These are phyloP conservation scores for Silene noctiflora DNA, from an alignment of 179 eudicot species.

Conservation along the genomic window DNA sequence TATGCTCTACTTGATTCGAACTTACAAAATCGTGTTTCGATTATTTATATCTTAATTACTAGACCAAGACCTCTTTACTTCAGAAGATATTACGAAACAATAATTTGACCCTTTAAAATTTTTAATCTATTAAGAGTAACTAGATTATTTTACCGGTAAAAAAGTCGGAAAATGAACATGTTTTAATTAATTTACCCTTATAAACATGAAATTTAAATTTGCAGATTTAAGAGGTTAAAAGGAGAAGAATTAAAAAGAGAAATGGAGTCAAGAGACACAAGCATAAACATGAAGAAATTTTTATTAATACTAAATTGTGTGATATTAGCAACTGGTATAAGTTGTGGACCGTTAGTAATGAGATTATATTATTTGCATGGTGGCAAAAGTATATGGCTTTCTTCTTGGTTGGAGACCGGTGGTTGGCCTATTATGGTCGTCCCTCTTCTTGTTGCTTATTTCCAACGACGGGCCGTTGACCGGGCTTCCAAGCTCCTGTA, in stretches of 20 bases:
- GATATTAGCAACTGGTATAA: slow-evolving; percentile 39
- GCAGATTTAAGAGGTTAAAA: slow-evolving; percentile 21
- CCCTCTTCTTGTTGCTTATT: slow-evolving; percentile 37
- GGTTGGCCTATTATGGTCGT: slow-evolving; percentile 72
- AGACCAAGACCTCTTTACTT: too few relatives aligned
- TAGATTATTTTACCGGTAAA: too few relatives aligned
- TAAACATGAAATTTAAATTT: slow-evolving; percentile 7
- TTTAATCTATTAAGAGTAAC: too few relatives aligned
- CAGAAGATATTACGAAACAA: too few relatives aligned
- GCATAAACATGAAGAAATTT: slow-evolving; percentile 16
- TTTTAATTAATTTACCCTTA: slow-evolving; percentile 1
- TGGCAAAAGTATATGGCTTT: slow-evolving; percentile 59
- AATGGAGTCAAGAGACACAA: slow-evolving; percentile 8
- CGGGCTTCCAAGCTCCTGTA: slow-evolving; percentile 23
- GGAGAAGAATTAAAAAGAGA: background rate
- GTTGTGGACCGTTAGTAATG: slow-evolving; percentile 54
- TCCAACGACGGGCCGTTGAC: slow-evolving; percentile 32
- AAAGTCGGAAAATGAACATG: background rate
- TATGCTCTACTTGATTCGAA: too few relatives aligned
- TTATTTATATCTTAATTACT: too few relatives aligned
- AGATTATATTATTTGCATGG: slow-evolving; percentile 65
- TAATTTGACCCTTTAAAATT: too few relatives aligned
- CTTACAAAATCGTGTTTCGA: too few relatives aligned
- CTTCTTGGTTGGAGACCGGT: slow-evolving; percentile 53
- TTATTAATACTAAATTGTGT: slow-evolving; percentile 33